Conservation (phyloP, 1,284 basidiomycete species). For the Phenoliferia sp. region DNA sequence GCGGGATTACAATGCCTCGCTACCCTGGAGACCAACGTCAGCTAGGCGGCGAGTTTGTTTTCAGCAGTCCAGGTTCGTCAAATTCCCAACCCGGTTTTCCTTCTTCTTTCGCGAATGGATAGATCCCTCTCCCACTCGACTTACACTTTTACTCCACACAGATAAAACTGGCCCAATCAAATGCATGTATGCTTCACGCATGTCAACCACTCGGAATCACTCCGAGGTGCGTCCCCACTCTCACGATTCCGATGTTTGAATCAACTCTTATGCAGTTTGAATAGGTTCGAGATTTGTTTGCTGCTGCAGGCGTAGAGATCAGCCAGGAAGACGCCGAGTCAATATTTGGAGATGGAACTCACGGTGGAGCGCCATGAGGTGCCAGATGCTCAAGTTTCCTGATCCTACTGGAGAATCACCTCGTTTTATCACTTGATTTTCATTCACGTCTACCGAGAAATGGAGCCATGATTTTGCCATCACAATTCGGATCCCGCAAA, state of each 20-base stretch:
- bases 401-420: no score
- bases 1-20: slow-evolving; percentile 17
- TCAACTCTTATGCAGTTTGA: not conserved
- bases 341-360: not conserved
- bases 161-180: not conserved
- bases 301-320: not conserved
- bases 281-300: not conserved
- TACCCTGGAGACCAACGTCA: slow-evolving; percentile 28
- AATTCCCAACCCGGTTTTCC: not conserved
- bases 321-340: not conserved
- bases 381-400: no score
- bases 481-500: no score
- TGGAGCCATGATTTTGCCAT: no score
- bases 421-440: no score
- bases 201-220: slow-evolving; percentile 26
- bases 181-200: slow-evolving; percentile 25
- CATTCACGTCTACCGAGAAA: no score
- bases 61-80: not conserved
- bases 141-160: not conserved
- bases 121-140: not conserved
- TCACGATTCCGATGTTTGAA: not conserved
- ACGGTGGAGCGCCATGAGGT: not conserved
- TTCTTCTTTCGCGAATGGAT: not conserved
- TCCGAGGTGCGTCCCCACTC: slow-evolving; percentile 16
- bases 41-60: slow-evolving; percentile 33